Evolutionary conservation across 1,139 yeast species (phyloP).

Genomic region (Protomyces inundatus): DNA sequence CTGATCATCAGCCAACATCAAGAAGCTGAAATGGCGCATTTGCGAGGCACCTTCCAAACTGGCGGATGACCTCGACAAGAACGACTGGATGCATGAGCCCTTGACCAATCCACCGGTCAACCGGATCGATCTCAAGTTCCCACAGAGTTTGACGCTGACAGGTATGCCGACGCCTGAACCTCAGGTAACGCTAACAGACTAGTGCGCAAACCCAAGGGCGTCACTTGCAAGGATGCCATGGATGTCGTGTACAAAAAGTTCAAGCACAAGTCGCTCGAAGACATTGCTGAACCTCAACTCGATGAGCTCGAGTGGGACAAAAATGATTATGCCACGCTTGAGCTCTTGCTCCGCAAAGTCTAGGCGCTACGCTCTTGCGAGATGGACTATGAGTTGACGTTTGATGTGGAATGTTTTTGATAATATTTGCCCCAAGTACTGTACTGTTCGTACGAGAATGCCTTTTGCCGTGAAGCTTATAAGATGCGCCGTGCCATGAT

Average conservation of each 20-base stretch:
- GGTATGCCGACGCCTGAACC: not conserved
- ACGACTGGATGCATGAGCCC: not conserved
- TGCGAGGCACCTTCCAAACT: constrained; percentile 16
- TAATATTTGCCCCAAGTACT: too few species aligned
- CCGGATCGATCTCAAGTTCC: constrained; percentile 23
- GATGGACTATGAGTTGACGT: too few species aligned
- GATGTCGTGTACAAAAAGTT: constrained; percentile 23
- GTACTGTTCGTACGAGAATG: too few species aligned
- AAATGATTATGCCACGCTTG: constrained; percentile 21
- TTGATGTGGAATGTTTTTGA: too few species aligned
- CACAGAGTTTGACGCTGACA: constrained; percentile 18
- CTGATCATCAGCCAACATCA: constrained; percentile 6
- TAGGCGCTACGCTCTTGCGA: not conserved
- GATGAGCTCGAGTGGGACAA: constrained; percentile 21
- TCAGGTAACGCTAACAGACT: not conserved
- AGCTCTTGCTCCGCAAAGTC: constrained; percentile 6
- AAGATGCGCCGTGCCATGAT: too few species aligned
- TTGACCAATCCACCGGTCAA: constrained; percentile 20
- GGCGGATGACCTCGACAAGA: not conserved
- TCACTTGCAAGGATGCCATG: constrained; percentile 26
- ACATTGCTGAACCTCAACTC: constrained; percentile 21
- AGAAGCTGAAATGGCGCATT: constrained; percentile 22
- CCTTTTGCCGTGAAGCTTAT: too few species aligned
- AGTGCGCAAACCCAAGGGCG: constrained; percentile 25
- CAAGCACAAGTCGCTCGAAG: constrained; percentile 26